Conservation (phyloP, 2,329 filamentous ascomycete species). For the Xylariaceae sp. region DNA sequence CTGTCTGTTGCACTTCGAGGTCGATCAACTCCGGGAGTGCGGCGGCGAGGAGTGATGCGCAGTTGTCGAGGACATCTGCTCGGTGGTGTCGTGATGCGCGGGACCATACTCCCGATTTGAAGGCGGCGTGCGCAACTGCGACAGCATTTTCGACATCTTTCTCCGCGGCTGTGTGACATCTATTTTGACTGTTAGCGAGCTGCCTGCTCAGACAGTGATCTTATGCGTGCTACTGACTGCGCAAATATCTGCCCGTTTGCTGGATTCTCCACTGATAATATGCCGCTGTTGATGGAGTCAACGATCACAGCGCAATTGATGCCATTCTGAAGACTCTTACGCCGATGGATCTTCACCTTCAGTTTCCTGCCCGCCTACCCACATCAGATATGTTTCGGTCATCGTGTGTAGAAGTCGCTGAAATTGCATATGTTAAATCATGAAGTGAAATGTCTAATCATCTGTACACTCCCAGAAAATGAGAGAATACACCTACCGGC, state of each 20-base stretch:
- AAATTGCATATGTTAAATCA: too few relatives aligned
- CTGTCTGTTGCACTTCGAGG: slow-evolving; percentile 66
- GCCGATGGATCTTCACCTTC: slow-evolving; percentile 40
- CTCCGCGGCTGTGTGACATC: slow-evolving; percentile 47
- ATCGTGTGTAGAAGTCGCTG: slow-evolving; percentile 5
- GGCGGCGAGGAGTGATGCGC: slow-evolving; percentile 51
- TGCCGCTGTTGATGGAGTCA: slow-evolving; percentile 29
- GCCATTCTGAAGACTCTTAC: slow-evolving; percentile 36
- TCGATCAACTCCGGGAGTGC: slow-evolving; percentile 56
- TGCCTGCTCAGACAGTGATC: not conserved
- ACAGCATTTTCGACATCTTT: slow-evolving; percentile 44
- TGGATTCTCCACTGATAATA: slow-evolving; percentile 50
- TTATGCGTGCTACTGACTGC: slow-evolving; percentile 34
- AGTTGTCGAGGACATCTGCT: slow-evolving; percentile 60
- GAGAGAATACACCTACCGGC: too few relatives aligned
- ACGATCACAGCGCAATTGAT: not conserved
- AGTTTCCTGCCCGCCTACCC: slow-evolving; percentile 41
- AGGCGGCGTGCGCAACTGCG: slow-evolving; percentile 42
- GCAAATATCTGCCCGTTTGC: slow-evolving; percentile 52
- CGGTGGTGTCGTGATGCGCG: slow-evolving; percentile 54
- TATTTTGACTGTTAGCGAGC: slow-evolving; percentile 19
- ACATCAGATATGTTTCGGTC: slow-evolving; percentile 30
- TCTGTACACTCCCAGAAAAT: too few relatives aligned
- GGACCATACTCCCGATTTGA: slow-evolving; percentile 55
- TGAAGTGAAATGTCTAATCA: too few relatives aligned